These are phyloP conservation scores for Prunus salicina DNA, from an alignment of 306 rosid genomes.

Conservation along the genomic window DNA sequence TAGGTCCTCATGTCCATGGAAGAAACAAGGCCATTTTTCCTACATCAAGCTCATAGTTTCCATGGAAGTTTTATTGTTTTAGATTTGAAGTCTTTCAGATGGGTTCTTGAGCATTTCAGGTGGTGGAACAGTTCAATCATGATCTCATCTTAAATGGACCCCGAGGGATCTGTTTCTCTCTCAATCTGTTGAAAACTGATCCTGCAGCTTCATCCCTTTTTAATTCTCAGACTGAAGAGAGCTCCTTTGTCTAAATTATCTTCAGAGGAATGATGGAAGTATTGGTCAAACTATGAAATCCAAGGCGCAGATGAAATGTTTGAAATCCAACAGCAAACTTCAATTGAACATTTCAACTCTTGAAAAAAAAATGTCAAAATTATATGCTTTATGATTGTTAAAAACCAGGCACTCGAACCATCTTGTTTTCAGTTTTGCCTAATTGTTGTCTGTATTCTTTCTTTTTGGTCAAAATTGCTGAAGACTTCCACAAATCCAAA, in stretches of 20 bases:
- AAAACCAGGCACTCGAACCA: no score
- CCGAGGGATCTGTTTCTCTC: not conserved
- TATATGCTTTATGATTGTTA: not conserved
- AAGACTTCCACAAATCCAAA: not conserved
- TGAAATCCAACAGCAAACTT: conserved; percentile 6
- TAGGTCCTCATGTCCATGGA: conserved; percentile 29
- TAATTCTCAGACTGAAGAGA: not conserved
- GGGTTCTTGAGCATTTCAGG: conserved; percentile 9
- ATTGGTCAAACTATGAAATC: conserved; percentile 8
- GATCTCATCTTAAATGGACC: conserved; percentile 1
- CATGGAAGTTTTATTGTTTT: not conserved
- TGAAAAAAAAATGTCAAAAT: not conserved
- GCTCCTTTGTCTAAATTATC: conserved; percentile 6
- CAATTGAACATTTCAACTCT: not conserved
- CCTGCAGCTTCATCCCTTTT: conserved; percentile 12
- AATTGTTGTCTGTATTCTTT: not conserved
- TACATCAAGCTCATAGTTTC: not conserved
- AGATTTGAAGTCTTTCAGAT: not conserved
- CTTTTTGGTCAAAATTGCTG: not conserved
- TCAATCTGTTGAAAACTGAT: not conserved
- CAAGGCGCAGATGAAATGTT: not conserved
- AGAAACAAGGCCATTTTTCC: conserved; percentile 23
- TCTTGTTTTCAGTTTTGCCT: not conserved
- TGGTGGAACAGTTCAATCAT: not conserved
- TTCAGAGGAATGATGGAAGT: conserved; percentile 7